Evolutionary conservation across 805 yeast genomes (phyloP).

Genomic region (Saccharomycopsis synnaedendra): DNA sequence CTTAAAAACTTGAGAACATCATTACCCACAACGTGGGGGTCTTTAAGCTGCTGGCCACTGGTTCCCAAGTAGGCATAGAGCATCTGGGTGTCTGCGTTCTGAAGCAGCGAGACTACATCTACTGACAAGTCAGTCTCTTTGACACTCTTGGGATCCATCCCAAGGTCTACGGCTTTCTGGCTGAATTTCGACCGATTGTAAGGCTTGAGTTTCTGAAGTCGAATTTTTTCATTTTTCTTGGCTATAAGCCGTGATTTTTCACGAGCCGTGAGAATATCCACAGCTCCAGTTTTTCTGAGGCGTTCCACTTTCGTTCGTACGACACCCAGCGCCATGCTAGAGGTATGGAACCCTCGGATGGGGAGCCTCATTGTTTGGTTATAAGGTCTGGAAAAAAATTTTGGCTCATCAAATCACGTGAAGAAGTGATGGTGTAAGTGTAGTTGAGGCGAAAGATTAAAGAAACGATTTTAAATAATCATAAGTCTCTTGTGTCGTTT

Average conservation of each 20-base stretch:
- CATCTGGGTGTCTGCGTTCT: constrained; percentile 27
- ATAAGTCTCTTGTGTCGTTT: no score
- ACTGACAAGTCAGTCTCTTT: background rate
- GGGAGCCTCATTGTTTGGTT: background rate
- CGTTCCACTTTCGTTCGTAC: background rate
- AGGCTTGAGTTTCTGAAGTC: background rate
- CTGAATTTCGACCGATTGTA: background rate
- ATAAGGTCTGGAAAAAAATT: no score
- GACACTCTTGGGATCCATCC: background rate
- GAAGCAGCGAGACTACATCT: background rate
- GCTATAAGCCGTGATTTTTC: background rate
- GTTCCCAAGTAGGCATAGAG: constrained; percentile 48
- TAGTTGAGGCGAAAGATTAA: no score
- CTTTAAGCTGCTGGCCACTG: constrained; percentile 43
- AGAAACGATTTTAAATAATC: no score
- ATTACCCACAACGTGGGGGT: constrained; percentile 42
- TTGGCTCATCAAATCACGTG: no score
- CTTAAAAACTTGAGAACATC: constrained; percentile 43
- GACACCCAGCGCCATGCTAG: background rate
- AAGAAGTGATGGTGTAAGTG: no score
- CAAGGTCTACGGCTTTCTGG: background rate
- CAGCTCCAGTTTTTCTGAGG: background rate
- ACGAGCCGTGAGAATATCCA: background rate
- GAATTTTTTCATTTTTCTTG: background rate
- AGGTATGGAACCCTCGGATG: background rate